Evolutionary conservation across 2,329 filamentous ascomycete species (phyloP).

Genomic region (Epichloe baconii): DNA sequence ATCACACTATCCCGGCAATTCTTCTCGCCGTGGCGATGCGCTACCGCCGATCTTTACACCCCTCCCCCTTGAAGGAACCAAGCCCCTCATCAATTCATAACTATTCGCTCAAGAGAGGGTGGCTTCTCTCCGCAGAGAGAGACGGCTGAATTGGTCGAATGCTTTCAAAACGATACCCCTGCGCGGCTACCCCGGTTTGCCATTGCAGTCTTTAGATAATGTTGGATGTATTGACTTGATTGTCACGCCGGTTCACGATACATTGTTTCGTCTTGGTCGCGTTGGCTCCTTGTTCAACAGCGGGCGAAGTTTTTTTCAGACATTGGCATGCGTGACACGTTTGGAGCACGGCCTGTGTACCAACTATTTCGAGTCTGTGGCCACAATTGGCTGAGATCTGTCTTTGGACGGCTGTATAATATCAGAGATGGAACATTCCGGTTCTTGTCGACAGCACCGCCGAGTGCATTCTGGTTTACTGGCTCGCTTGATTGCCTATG

Average conservation of each 20-base stretch:
- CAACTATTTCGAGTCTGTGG: no score
- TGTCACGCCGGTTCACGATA: neutral
- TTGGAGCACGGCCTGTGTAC: neutral
- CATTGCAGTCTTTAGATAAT: neutral
- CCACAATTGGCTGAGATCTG: no score
- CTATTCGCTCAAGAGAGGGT: neutral
- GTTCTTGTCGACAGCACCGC: no score
- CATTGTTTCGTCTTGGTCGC: neutral
- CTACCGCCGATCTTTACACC: neutral
- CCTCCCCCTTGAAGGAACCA: no score
- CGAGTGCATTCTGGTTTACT: no score
- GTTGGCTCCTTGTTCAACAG: no score
- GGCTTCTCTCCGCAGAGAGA: neutral
- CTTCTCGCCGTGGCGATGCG: neutral
- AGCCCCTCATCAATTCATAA: neutral
- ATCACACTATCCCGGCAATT: neutral
- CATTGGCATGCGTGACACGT: neutral
- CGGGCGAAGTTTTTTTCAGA: no score
- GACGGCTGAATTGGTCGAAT: neutral
- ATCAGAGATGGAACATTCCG: no score
- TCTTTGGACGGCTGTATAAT: no score
- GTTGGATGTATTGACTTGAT: neutral
- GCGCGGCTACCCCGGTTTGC: neutral
- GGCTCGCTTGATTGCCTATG: no score
- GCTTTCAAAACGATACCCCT: constrained; percentile 3